These are phyloP conservation scores for Nidula microcarpa DNA, from an alignment of 768 basidiomycete species.

Conservation along the genomic window DNA sequence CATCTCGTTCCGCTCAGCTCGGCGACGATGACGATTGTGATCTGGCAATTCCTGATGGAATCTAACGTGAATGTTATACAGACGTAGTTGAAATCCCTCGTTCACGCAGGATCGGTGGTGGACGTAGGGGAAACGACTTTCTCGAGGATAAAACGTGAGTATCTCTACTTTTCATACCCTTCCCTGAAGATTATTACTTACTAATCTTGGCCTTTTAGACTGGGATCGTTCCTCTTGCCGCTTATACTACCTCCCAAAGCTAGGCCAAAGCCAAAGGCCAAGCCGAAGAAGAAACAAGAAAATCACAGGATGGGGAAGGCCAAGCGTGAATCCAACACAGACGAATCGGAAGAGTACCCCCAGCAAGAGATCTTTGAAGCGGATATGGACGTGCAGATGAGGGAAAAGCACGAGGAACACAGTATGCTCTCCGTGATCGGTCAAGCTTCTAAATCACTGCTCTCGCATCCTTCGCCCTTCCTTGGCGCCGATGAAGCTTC, in stretches of 20 bases:
- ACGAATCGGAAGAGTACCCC: background rate
- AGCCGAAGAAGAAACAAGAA: background rate
- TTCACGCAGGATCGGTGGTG: slow-evolving; percentile 41
- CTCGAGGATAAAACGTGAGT: too few relatives aligned
- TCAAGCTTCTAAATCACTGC: background rate
- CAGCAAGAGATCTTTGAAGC: background rate
- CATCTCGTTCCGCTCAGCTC: too few relatives aligned
- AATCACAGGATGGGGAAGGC: background rate
- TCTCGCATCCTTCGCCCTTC: background rate
- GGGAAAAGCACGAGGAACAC: too few relatives aligned
- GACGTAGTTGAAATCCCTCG: slow-evolving; percentile 40
- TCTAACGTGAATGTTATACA: background rate
- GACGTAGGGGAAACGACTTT: background rate
- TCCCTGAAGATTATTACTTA: too few relatives aligned
- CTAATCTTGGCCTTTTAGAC: too few relatives aligned
- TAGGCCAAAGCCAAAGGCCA: too few relatives aligned
- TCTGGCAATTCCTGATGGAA: background rate
- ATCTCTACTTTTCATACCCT: too few relatives aligned
- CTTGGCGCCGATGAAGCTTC: too few relatives aligned
- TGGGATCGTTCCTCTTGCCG: too few relatives aligned
- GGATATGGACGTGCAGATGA: too few relatives aligned
- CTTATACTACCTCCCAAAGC: too few relatives aligned
- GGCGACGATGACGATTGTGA: too few relatives aligned
- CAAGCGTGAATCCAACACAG: background rate
- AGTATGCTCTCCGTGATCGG: background rate